Evolutionary conservation across 306 rosid genomes (phyloP).

Genomic region (Quercus agrifolia): DNA sequence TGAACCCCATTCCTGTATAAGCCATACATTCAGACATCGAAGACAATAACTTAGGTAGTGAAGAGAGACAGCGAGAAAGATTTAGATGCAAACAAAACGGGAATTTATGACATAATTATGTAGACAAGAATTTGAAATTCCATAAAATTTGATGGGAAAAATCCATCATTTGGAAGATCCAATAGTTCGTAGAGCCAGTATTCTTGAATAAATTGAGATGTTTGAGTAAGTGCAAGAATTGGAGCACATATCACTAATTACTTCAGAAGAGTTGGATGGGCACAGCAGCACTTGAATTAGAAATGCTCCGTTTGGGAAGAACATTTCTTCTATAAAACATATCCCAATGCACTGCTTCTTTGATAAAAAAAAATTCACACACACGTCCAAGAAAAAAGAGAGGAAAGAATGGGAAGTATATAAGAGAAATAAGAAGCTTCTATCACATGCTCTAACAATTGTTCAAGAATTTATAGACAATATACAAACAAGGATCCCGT

Average conservation of each 20-base stretch:
- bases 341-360: background rate
- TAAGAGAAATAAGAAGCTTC: background rate
- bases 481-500: background rate
- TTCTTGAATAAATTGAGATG: background rate
- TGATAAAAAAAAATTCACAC: background rate
- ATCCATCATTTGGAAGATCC: background rate
- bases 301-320: background rate
- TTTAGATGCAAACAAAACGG: conserved; percentile 2
- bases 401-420: background rate
- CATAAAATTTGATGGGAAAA: background rate
- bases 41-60: conserved; percentile 4
- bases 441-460: background rate
- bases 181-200: background rate
- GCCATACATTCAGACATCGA: conserved; percentile 21
- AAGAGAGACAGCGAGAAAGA: background rate
- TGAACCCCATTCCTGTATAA: conserved; percentile 76
- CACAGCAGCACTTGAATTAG: background rate
- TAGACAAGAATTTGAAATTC: background rate
- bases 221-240: background rate
- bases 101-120: background rate
- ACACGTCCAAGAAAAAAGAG: background rate
- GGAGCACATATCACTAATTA: background rate
- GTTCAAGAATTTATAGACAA: background rate
- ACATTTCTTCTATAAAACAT: background rate
- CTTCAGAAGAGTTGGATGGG: background rate